Evolutionary conservation across 257 asterid genomes (phyloP).

Genomic region (Solanum pinnatisectum): DNA sequence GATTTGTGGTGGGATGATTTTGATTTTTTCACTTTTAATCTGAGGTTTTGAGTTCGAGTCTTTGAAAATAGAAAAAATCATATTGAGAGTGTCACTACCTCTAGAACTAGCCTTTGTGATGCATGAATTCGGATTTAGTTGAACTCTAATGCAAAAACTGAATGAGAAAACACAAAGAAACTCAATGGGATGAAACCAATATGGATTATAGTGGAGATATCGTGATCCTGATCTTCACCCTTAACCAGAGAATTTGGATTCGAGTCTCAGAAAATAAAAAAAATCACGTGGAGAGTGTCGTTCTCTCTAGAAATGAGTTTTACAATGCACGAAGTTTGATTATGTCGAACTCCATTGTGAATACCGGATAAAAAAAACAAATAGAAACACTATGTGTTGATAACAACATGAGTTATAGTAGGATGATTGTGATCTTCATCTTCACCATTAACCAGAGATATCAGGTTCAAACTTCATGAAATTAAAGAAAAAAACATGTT

Average conservation of each 20-base stretch:
- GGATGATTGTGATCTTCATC: background rate
- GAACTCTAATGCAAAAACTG: accelerated
- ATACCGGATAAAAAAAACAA: no score
- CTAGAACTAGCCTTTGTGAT: background rate
- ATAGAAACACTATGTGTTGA: background rate
- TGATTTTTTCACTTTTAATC: accelerated
- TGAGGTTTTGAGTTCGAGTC: accelerated
- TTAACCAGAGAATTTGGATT: background rate
- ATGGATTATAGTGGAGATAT: background rate
- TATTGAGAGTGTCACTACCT: background rate
- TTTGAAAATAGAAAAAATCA: background rate
- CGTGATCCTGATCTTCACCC: background rate
- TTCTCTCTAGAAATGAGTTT: background rate
- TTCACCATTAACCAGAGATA: accelerated
- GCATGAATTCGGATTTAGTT: background rate
- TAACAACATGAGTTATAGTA: background rate
- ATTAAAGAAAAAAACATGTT: no score
- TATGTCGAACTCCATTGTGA: accelerated
- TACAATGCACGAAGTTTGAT: no score
- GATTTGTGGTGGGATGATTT: background rate
- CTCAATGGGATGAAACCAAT: background rate
- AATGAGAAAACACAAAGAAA: background rate
- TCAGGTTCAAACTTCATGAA: no score
- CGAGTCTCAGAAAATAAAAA: background rate
- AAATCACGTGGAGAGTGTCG: background rate